Conservation (phyloP, 1,284 basidiomycete species). For the Salmacisia buchloeana region DNA sequence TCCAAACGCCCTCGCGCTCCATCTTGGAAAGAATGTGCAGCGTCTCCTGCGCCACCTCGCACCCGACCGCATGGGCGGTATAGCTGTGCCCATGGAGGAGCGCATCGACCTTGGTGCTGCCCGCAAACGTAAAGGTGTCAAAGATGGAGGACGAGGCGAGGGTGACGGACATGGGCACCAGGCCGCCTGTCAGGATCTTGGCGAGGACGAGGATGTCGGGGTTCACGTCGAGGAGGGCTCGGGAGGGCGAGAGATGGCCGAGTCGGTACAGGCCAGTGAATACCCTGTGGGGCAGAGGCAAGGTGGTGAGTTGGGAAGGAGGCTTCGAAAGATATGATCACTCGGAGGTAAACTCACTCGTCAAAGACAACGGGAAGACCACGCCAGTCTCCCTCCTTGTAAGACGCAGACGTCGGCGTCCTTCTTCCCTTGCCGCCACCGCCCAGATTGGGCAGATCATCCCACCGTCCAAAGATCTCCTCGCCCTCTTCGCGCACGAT, state of each 20-base stretch:
- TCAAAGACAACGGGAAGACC: slow-evolving; percentile 90
- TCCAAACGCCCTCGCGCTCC: slow-evolving; percentile 60
- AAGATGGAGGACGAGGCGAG: slow-evolving; percentile 76
- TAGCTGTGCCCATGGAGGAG: slow-evolving; percentile 93
- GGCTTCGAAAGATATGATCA: no score
- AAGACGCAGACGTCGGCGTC: neutral
- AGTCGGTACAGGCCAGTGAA: slow-evolving; percentile 86
- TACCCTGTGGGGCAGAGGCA: slow-evolving; percentile 54
- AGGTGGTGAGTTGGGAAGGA: neutral
- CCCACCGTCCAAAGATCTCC: slow-evolving; percentile 51
- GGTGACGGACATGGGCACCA: slow-evolving; percentile 72
- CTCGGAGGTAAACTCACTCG: slow-evolving; percentile 54
- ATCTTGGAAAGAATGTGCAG: slow-evolving; percentile 60
- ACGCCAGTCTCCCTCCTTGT: slow-evolving; percentile 55
- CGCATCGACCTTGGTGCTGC: slow-evolving; percentile 69
- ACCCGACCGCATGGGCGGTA: slow-evolving; percentile 59
- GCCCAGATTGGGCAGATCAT: neutral
- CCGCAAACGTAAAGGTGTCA: slow-evolving; percentile 65
- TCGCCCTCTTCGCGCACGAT: slow-evolving; percentile 60
- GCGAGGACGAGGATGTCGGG: slow-evolving; percentile 78
- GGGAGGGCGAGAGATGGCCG: slow-evolving; percentile 54
- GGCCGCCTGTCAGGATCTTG: slow-evolving; percentile 88
- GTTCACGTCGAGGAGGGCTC: slow-evolving; percentile 24
- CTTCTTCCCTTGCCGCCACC: neutral
- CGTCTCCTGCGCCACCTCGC: slow-evolving; percentile 79